Evolutionary conservation across 495 filamentous ascomycete species (phyloP).

Genomic region (Bombardia bombarda): DNA sequence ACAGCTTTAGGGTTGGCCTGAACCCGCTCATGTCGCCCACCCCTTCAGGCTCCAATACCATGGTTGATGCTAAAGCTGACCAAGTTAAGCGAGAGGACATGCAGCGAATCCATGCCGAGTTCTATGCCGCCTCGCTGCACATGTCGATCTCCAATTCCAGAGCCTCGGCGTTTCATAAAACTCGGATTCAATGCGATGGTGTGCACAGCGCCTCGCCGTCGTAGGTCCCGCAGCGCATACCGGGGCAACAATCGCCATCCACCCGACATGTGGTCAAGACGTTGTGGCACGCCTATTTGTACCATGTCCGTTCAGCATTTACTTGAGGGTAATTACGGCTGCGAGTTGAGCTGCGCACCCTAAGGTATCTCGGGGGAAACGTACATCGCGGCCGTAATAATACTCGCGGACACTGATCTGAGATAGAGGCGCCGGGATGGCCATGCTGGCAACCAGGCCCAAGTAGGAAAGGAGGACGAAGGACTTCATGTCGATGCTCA

Average conservation of each 20-base stretch:
- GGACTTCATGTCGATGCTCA: slow-evolving; percentile 4
- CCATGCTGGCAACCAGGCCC: slow-evolving; percentile 2
- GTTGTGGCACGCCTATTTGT: slow-evolving; percentile 1
- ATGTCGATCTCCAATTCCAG: too few species aligned
- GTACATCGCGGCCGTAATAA: slow-evolving; percentile 2
- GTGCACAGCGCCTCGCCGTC: slow-evolving; percentile 5
- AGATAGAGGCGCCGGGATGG: background rate
- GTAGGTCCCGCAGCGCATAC: slow-evolving; percentile 3
- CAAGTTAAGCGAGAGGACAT: too few species aligned
- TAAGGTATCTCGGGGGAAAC: background rate
- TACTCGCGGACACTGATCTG: background rate
- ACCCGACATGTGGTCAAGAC: slow-evolving; percentile 3
- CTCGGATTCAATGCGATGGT: background rate
- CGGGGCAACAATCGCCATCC: slow-evolving; percentile 4
- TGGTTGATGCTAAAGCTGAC: too few species aligned
- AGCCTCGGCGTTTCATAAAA: background rate
- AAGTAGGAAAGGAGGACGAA: background rate
- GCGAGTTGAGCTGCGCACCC: too few species aligned
- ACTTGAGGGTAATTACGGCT: too few species aligned
- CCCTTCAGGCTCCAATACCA: too few species aligned
- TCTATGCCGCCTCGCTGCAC: too few species aligned
- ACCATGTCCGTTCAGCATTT: background rate
- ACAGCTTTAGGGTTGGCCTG: too few species aligned
- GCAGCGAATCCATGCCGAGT: too few species aligned
- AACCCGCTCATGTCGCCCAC: too few species aligned